These are phyloP conservation scores for Trichoderma brevicompactum DNA, from an alignment of 2,329 filamentous ascomycete genomes.

Conservation along the genomic window DNA sequence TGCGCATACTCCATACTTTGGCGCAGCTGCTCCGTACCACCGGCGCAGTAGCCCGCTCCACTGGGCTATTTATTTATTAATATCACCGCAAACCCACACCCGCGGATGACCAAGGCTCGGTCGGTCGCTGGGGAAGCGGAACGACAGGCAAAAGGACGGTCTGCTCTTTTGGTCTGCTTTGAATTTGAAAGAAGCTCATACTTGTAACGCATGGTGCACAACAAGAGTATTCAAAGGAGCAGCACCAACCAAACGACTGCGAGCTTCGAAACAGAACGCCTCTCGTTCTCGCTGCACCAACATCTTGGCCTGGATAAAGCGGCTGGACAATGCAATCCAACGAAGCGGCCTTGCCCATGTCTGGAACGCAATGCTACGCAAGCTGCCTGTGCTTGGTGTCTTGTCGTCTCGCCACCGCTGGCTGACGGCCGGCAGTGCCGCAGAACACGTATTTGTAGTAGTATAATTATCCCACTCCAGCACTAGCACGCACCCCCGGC, in stretches of 20 bases:
- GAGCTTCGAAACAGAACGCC: constrained; percentile 17
- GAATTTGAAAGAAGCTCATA: neutral
- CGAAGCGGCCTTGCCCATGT: constrained; percentile 19
- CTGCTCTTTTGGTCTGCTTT: neutral
- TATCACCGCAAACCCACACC: neutral
- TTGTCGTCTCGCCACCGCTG: constrained; percentile 20
- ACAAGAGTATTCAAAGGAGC: too few species aligned
- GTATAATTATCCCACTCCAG: neutral
- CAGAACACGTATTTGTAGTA: neutral
- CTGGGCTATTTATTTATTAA: neutral
- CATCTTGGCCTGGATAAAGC: constrained; percentile 18
- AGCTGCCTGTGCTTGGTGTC: constrained; percentile 1
- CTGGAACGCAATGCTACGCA: constrained; percentile 19
- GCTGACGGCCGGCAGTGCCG: constrained; percentile 27
- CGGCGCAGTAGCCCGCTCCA: constrained; percentile 11
- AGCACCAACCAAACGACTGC: too few species aligned
- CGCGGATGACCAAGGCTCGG: neutral
- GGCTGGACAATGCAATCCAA: constrained; percentile 15
- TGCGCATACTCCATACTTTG: neutral
- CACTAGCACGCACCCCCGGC: neutral
- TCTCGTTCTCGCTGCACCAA: constrained; percentile 12
- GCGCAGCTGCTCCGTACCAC: neutral
- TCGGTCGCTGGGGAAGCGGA: neutral
- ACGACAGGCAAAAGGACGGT: neutral
- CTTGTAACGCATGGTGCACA: too few species aligned